Evolutionary conservation across 2,329 filamentous ascomycete species (phyloP).

Genomic region (Ophioceras dolichostomum): DNA sequence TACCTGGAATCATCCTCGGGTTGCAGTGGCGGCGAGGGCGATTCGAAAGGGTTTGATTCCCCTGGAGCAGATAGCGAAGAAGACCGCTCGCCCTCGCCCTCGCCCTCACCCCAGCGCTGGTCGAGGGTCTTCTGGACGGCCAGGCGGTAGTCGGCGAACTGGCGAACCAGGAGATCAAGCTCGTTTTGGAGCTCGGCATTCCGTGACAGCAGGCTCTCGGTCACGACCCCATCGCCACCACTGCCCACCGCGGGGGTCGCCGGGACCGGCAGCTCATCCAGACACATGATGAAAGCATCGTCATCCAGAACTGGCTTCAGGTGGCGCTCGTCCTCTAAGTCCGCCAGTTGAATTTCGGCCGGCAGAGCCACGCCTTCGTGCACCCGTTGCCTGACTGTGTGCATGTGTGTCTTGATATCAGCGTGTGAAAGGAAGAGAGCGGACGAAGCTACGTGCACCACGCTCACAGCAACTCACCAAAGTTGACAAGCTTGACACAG

Average conservation of each 20-base stretch:
- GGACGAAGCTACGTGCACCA: not conserved
- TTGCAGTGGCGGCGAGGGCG: too few relatives aligned
- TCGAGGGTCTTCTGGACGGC: constrained; percentile 56
- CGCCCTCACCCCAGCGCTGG: constrained; percentile 48
- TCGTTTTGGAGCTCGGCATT: constrained; percentile 48
- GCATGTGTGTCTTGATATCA: not conserved
- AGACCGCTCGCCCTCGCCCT: too few relatives aligned
- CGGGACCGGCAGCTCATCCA: constrained; percentile 62
- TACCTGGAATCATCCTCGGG: constrained; percentile 27
- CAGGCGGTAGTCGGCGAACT: constrained; percentile 53
- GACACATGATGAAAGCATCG: constrained; percentile 74
- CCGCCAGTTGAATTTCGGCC: constrained; percentile 43
- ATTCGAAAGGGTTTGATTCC: too few relatives aligned
- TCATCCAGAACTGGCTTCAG: constrained; percentile 79
- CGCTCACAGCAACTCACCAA: constrained; percentile 22
- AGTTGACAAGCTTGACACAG: constrained; percentile 65
- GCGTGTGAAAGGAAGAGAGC: not conserved
- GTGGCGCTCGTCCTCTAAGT: constrained; percentile 67
- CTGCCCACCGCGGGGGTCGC: constrained; percentile 9
- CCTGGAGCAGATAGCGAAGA: constrained; percentile 12
- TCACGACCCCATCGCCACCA: constrained; percentile 8
- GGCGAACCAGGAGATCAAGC: constrained; percentile 42
- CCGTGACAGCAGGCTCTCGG: constrained; percentile 30
- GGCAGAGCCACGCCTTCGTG: constrained; percentile 33
- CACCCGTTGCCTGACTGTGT: constrained; percentile 32